phyloP scores from a whole-genome alignment of 352 stramenopile genomes.

The Phytophthora citrophthora region DNA sequence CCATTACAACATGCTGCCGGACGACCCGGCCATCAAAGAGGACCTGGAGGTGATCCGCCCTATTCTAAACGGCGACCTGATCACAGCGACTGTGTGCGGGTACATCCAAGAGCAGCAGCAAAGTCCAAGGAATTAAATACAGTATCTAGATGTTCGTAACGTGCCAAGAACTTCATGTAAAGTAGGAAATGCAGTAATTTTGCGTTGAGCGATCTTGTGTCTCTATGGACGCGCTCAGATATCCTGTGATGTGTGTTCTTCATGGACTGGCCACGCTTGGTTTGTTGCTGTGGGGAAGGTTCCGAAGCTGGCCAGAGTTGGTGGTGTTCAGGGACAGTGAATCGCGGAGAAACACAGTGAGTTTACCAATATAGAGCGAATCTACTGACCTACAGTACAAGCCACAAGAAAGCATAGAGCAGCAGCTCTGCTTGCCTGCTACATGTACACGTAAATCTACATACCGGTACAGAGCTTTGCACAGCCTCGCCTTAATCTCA shows the following conservation, averaged over 20 bases:
- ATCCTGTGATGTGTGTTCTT: slow-evolving; percentile 10
- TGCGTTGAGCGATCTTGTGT: slow-evolving; percentile 6
- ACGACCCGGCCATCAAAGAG: slow-evolving; percentile 31
- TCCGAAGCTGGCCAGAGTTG: background rate
- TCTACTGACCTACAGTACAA: background rate
- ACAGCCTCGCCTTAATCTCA: background rate
- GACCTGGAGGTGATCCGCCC: slow-evolving; percentile 39
- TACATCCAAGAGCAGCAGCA: slow-evolving; percentile 42
- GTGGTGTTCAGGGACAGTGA: background rate
- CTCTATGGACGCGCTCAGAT: slow-evolving; percentile 18
- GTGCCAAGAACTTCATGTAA: slow-evolving; percentile 3
- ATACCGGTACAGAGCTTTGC: background rate
- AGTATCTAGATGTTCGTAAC: background rate
- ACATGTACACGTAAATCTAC: too few species aligned
- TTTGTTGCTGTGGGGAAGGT: slow-evolving; percentile 2
- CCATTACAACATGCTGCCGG: slow-evolving; percentile 41
- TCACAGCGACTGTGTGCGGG: slow-evolving; percentile 40
- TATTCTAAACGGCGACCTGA: slow-evolving; percentile 53
- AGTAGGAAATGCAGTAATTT: slow-evolving; percentile 27
- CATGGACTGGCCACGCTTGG: slow-evolving; percentile 6
- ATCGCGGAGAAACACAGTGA: background rate
- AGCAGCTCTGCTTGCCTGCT: background rate
- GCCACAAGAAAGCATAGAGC: background rate
- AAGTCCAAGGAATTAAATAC: slow-evolving; percentile 6
- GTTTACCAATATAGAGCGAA: background rate